A percentile compares a stretch with the other conserved stretches of the same genome.
Evolutionary conservation across 805 yeast genomes (phyloP).

Genomic region (Nakazawaea ishiwadae): DNA sequence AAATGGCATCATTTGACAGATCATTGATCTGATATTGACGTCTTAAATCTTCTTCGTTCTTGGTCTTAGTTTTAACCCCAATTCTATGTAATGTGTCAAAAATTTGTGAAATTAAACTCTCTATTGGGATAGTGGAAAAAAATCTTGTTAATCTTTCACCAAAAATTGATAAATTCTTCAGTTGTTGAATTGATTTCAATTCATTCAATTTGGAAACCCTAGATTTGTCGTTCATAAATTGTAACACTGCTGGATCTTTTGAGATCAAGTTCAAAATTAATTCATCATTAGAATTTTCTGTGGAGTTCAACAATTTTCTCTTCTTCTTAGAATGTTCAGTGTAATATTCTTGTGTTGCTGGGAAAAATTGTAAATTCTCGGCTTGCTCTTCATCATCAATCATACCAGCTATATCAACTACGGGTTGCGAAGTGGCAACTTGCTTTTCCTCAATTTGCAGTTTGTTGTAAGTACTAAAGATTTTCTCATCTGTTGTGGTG

Average conservation of each 20-base stretch:
- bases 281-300: conserved; percentile 26
- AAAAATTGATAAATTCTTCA: conserved; percentile 23
- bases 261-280: conserved; percentile 33
- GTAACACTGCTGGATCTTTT: conserved; percentile 47
- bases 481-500: conserved; percentile 21
- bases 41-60: conserved; percentile 6
- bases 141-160: conserved; percentile 47
- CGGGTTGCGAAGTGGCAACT: conserved; percentile 43
- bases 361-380: conserved; percentile 18
- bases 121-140: conserved; percentile 40
- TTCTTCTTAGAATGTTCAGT: conserved; percentile 32
- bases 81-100: conserved; percentile 36
- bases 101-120: conserved; percentile 35
- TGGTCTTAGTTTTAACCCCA: conserved; percentile 27
- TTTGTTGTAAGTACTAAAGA: conserved; percentile 14
- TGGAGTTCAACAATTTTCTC: conserved; percentile 21
- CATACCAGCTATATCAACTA: conserved; percentile 35
- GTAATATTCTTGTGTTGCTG: conserved; percentile 38
- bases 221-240: conserved; percentile 30
- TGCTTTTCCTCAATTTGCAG: conserved; percentile 16
- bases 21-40: conserved; percentile 17
- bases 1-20: conserved; percentile 21
- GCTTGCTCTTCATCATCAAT: conserved; percentile 32
- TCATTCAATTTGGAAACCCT: conserved; percentile 15
- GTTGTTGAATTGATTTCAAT: conserved; percentile 17